phyloP scores from a whole-genome alignment of 345 rosid genomes.

The Camelina laxa region DNA sequence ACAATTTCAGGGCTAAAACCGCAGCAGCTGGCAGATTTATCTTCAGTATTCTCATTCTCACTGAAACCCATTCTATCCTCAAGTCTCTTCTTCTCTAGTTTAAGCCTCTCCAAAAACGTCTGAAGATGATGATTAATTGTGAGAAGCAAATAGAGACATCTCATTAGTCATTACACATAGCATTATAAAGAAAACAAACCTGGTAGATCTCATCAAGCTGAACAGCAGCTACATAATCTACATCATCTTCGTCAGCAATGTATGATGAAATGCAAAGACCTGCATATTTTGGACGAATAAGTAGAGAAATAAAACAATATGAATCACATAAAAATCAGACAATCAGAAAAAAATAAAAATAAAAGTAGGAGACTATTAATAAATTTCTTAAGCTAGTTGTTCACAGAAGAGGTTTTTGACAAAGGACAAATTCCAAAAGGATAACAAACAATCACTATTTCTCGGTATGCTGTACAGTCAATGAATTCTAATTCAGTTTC shows the following conservation, averaged over 20 bases:
- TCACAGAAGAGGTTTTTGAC: constrained; percentile 11
- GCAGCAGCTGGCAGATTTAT: constrained; percentile 57
- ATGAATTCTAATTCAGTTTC: not conserved
- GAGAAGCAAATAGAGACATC: constrained; percentile 12
- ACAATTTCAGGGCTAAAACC: constrained; percentile 56
- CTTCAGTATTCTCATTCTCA: constrained; percentile 40
- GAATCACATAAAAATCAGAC: constrained; percentile 17
- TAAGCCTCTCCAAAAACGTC: constrained; percentile 70
- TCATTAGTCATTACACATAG: constrained; percentile 16
- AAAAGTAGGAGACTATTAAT: not conserved
- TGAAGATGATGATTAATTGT: constrained; percentile 45
- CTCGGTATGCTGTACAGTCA: constrained; percentile 6
- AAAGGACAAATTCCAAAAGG: constrained; percentile 17
- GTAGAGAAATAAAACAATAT: constrained; percentile 10
- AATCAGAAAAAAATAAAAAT: not conserved
- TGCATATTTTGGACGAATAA: constrained; percentile 31
- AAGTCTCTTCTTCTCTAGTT: constrained; percentile 59
- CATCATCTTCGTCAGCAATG: constrained; percentile 52
- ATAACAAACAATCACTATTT: constrained; percentile 16
- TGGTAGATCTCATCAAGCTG: constrained; percentile 68
- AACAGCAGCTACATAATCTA: constrained; percentile 48
- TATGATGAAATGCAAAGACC: constrained; percentile 81
- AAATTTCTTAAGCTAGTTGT: not conserved
- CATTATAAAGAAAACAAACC: constrained; percentile 52
- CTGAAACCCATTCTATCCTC: constrained; percentile 41